Conservation (phyloP, 257 asterid genomes). For the Marsdenia floribunda region DNA sequence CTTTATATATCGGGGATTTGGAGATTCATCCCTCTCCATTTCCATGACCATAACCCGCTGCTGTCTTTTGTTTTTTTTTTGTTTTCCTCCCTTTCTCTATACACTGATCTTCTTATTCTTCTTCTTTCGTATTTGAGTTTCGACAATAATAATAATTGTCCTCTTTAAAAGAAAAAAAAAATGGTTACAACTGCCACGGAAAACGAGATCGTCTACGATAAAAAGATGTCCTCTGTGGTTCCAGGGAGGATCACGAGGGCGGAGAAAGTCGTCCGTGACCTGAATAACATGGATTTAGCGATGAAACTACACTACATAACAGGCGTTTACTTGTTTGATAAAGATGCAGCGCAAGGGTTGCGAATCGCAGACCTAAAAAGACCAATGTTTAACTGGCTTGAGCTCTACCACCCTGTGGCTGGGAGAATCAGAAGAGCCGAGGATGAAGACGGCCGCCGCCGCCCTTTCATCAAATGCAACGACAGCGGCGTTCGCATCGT, state of each 20-base stretch:
- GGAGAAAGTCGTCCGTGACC: conserved; percentile 26
- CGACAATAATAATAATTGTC: no score
- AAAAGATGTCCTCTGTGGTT: conserved; percentile 43
- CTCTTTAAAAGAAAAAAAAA: background rate
- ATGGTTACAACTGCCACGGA: conserved; percentile 10
- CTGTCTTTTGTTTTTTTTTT: no score
- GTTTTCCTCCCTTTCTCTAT: no score
- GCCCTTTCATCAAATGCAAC: conserved; percentile 69
- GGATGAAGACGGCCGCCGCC: conserved; percentile 13
- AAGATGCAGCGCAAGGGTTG: conserved; percentile 45
- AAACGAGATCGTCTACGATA: conserved; percentile 19
- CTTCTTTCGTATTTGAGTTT: no score
- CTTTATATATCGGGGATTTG: no score
- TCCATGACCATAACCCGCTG: no score
- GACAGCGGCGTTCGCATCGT: conserved; percentile 75
- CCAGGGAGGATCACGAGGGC: conserved; percentile 63
- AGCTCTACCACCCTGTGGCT: conserved; percentile 28
- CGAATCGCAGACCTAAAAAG: conserved; percentile 35
- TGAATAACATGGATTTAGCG: conserved; percentile 46
- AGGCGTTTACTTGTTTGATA: conserved; percentile 53
- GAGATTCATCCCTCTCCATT: no score
- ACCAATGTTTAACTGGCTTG: conserved; percentile 52
- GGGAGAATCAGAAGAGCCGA: conserved; percentile 52
- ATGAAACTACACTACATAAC: conserved; percentile 58
- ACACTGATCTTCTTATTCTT: no score